These are phyloP conservation scores for Globisporangium lucens DNA, from an alignment of 352 stramenopile species.

Conservation along the genomic window DNA sequence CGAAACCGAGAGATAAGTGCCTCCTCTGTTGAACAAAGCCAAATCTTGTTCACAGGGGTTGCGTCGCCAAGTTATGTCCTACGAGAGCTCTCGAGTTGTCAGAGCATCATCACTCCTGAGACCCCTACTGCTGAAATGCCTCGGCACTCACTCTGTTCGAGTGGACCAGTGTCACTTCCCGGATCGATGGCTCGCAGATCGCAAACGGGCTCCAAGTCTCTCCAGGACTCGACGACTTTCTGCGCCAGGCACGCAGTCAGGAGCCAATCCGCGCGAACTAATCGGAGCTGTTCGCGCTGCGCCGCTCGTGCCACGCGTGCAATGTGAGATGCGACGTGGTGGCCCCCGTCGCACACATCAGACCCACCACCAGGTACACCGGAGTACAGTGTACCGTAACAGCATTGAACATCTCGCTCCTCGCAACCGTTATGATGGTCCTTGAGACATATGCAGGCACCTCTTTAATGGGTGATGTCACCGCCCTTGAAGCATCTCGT, in stretches of 20 bases:
- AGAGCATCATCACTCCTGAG: not conserved
- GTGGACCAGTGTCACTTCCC: slow-evolving; percentile 2
- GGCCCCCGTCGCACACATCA: not conserved
- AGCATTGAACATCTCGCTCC: not conserved
- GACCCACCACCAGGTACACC: not conserved
- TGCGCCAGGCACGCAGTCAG: not conserved
- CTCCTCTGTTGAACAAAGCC: not conserved
- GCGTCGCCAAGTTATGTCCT: not conserved
- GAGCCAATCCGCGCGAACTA: not conserved
- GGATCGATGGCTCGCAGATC: not conserved
- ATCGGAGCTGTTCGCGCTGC: not conserved
- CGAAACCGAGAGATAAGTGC: not conserved
- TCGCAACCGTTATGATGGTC: not conserved
- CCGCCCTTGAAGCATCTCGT: not conserved
- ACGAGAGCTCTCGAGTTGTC: too few relatives aligned
- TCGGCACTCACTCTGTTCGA: not conserved
- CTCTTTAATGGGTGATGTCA: not conserved
- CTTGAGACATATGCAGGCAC: not conserved
- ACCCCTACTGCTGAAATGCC: slow-evolving; percentile 5
- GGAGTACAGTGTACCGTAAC: not conserved
- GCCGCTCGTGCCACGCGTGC: not conserved
- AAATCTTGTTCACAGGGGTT: not conserved
- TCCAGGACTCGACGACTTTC: not conserved
- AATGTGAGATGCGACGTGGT: not conserved
- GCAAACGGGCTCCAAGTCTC: not conserved